Evolutionary conservation across 768 basidiomycete genomes (phyloP).

Genomic region (Boletus subcaerulescens): DNA sequence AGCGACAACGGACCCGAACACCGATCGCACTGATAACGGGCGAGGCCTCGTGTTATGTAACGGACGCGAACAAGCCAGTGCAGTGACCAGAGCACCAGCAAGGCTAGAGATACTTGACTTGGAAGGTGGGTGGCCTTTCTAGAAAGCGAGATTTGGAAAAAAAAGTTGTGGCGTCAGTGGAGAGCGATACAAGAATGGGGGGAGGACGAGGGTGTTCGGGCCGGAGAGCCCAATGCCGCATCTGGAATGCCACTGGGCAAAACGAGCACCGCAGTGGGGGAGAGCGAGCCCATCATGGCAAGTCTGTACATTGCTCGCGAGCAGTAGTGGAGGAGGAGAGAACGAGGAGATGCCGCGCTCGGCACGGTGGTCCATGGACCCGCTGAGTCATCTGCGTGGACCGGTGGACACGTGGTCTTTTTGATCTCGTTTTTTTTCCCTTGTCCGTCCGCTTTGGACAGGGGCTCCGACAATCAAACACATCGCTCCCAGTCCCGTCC

Average conservation of each 20-base stretch:
- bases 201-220: background rate
- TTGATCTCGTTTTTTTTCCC: slow-evolving; percentile 38
- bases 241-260: too few species aligned
- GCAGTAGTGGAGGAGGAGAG: background rate
- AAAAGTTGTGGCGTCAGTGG: background rate
- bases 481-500: slow-evolving; percentile 21
- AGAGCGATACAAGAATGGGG: slow-evolving; percentile 18
- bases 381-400: slow-evolving; percentile 23
- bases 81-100: too few species aligned
- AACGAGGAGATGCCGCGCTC: slow-evolving; percentile 7
- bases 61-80: too few species aligned
- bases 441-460: slow-evolving; percentile 34
- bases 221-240: too few species aligned
- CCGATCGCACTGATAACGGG: background rate
- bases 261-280: slow-evolving; percentile 1
- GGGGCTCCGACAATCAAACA: slow-evolving; percentile 38
- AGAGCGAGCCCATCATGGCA: slow-evolving; percentile 15
- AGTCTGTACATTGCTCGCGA: too few species aligned
- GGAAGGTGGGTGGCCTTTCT: too few species aligned
- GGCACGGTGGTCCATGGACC: slow-evolving; percentile 27
- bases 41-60: slow-evolving; percentile 7
- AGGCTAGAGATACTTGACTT: too few species aligned
- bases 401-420: slow-evolving; percentile 27
- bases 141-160: too few species aligned
- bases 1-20: slow-evolving; percentile 13